Conservation (phyloP, 495 filamentous ascomycete genomes). For the Penicillium maclennaniae region DNA sequence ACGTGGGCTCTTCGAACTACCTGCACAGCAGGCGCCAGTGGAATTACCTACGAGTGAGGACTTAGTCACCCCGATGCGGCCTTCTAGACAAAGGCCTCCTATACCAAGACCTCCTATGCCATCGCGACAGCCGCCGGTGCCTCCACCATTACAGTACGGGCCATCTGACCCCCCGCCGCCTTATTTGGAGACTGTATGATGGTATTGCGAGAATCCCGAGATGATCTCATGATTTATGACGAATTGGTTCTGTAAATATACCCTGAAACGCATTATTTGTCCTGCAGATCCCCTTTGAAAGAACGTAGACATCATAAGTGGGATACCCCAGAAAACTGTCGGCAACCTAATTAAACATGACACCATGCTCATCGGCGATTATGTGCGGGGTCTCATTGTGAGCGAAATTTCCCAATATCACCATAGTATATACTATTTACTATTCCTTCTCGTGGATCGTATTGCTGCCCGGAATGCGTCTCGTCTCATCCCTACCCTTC, state of each 20-base stretch:
- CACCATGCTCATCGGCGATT: no score
- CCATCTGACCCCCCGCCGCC: neutral
- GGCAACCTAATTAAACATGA: no score
- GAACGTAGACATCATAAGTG: no score
- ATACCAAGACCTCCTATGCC: neutral
- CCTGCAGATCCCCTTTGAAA: neutral
- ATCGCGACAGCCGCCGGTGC: no score
- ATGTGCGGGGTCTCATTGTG: no score
- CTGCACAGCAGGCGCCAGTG: neutral
- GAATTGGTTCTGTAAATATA: neutral
- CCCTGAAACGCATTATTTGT: neutral
- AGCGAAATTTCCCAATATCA: no score
- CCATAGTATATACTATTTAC: neutral
- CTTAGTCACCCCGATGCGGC: no score
- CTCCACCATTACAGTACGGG: neutral
- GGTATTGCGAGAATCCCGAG: neutral
- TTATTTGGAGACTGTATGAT: neutral
- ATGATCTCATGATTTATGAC: neutral
- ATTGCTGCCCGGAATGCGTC: neutral
- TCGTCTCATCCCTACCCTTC: slow-evolving; percentile 1
- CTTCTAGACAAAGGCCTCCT: neutral
- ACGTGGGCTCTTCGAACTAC: neutral
- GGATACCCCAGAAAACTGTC: no score
- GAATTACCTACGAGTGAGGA: neutral
- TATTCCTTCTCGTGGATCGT: slow-evolving; percentile 16